Evolutionary conservation across 495 filamentous ascomycete genomes (phyloP).

Genomic region (Terfezia claveryi): DNA sequence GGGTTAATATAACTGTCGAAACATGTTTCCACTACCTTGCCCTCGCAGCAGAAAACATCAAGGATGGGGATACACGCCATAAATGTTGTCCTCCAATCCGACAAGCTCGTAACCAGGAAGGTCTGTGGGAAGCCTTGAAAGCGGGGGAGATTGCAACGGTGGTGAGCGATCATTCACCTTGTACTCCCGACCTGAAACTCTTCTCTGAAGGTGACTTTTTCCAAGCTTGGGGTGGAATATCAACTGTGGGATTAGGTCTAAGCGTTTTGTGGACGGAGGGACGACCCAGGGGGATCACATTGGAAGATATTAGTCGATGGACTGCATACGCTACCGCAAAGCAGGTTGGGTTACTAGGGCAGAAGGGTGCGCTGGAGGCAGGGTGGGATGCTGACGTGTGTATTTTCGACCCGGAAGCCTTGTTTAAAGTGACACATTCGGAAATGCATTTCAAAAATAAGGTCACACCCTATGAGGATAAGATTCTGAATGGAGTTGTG

Average conservation of each 20-base stretch:
- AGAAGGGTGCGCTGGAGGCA: conserved; percentile 61
- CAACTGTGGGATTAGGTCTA: conserved; percentile 75
- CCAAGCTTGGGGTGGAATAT: conserved; percentile 88
- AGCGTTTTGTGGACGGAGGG: conserved; percentile 77
- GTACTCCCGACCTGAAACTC: conserved; percentile 82
- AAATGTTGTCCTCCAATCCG: conserved; percentile 98
- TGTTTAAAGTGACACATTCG: conserved; percentile 40
- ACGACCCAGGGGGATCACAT: conserved; percentile 26
- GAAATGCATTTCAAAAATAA: conserved; percentile 91
- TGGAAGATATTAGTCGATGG: conserved; percentile 61
- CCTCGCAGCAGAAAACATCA: conserved; percentile 68
- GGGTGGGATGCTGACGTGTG: conserved; percentile 85
- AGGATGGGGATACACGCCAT: conserved; percentile 78
- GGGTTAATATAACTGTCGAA: conserved; percentile 83
- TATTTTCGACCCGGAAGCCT: conserved; percentile 68
- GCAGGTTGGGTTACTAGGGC: conserved; percentile 68
- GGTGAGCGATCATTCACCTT: conserved; percentile 92
- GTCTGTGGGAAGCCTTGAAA: conserved; percentile 64
- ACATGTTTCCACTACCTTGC: conserved; percentile 96
- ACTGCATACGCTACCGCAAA: conserved; percentile 72
- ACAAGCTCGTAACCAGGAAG: conserved; percentile 58
- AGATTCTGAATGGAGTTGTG: conserved; percentile 55
- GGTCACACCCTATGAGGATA: conserved; percentile 79
- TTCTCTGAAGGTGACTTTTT: conserved; percentile 70
- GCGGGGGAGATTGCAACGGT: conserved; percentile 66